Conservation (phyloP, 495 filamentous ascomycete species). For the Hypoxylon crocopeplum region DNA sequence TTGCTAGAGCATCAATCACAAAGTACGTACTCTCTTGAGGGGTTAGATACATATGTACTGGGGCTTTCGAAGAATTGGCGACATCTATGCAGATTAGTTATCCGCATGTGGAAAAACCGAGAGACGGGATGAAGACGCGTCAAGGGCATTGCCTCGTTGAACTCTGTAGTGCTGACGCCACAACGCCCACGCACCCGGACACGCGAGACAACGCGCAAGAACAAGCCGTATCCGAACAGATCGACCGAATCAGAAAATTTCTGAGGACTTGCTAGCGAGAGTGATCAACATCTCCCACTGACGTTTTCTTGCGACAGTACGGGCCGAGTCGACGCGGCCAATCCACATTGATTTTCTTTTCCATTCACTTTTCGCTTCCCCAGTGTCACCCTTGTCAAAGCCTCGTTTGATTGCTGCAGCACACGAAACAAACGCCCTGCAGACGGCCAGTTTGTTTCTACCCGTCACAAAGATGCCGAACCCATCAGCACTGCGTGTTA, state of each 20-base stretch:
- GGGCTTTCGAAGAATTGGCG: too few relatives aligned
- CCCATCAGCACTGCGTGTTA: background rate
- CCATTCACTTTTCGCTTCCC: too few relatives aligned
- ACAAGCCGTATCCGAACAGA: slow-evolving; percentile 12
- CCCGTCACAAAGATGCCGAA: too few relatives aligned
- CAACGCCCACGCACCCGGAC: slow-evolving; percentile 20
- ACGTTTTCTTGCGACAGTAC: slow-evolving; percentile 3
- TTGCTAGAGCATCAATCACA: too few relatives aligned
- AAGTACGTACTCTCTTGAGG: too few relatives aligned
- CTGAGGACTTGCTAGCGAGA: slow-evolving; percentile 10
- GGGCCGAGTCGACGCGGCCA: slow-evolving; percentile 12
- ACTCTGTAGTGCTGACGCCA: slow-evolving; percentile 20
- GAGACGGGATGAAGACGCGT: slow-evolving; percentile 17
- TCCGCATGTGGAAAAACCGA: too few relatives aligned
- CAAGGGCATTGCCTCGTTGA: slow-evolving; percentile 25
- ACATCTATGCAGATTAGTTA: too few relatives aligned
- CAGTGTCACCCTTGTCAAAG: background rate
- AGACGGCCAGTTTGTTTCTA: too few relatives aligned
- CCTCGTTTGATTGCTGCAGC: slow-evolving; percentile 23
- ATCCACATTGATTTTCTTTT: slow-evolving; percentile 1
- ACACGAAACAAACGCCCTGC: slow-evolving; percentile 21
- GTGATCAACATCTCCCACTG: slow-evolving; percentile 26
- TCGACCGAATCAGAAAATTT: slow-evolving; percentile 1
- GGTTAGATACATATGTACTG: too few relatives aligned
- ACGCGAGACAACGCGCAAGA: slow-evolving; percentile 24